Percentiles rank a stretch among this genome's conserved stretches.
phyloP scores from a whole-genome alignment of 2,329 filamentous ascomycete species.

The Helotiales sp. region DNA sequence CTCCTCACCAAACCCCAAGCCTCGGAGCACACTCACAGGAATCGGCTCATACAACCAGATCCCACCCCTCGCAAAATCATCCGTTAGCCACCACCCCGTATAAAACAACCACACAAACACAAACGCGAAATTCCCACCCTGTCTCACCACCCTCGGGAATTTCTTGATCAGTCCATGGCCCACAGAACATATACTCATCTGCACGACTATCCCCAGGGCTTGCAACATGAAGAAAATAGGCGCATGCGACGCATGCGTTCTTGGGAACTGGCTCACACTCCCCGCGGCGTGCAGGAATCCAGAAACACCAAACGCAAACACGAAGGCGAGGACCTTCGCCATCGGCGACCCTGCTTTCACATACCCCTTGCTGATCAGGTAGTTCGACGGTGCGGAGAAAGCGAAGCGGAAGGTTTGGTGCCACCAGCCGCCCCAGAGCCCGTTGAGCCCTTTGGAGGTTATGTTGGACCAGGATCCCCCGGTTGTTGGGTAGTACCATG shows the following conservation, averaged over 20 bases:
- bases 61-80: slow-evolving; percentile 76
- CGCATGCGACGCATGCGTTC: slow-evolving; percentile 56
- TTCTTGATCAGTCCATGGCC: slow-evolving; percentile 43
- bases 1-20: slow-evolving; percentile 64
- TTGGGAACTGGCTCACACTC: slow-evolving; percentile 67
- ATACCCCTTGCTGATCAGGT: slow-evolving; percentile 50
- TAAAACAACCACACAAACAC: slow-evolving; percentile 69
- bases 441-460: slow-evolving; percentile 72
- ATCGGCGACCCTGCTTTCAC: slow-evolving; percentile 45
- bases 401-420: slow-evolving; percentile 85
- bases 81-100: slow-evolving; percentile 68
- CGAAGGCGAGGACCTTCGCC: slow-evolving; percentile 44
- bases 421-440: slow-evolving; percentile 88
- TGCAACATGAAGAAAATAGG: slow-evolving; percentile 76
- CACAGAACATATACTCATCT: slow-evolving; percentile 51
- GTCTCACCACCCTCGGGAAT: slow-evolving; percentile 53
- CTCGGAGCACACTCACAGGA: slow-evolving; percentile 74
- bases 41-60: slow-evolving; percentile 83
- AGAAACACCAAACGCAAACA: slow-evolving; percentile 67
- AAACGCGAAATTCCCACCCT: slow-evolving; percentile 64
- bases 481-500: slow-evolving; percentile 65
- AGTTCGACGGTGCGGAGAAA: slow-evolving; percentile 65
- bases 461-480: slow-evolving; percentile 61
- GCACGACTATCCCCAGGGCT: slow-evolving; percentile 65
- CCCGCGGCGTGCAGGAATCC: slow-evolving; percentile 74